Evolutionary conservation across 2,329 filamentous ascomycete species (phyloP).

Genomic region (Drechslerella stenobrocha): DNA sequence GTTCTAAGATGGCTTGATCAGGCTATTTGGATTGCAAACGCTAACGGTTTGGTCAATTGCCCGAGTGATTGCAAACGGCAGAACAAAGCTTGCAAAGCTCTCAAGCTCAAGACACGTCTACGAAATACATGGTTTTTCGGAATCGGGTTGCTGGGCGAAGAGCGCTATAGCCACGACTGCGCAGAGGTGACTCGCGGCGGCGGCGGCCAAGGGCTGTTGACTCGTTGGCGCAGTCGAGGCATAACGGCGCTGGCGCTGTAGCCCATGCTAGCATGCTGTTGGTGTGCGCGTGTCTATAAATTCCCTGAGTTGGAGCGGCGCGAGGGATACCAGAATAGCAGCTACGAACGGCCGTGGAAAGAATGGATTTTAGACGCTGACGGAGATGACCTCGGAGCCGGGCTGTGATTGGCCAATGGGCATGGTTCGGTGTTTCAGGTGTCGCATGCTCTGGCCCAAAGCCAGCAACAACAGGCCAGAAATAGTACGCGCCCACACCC

Average conservation of each 20-base stretch:
- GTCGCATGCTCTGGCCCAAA: conserved; percentile 24
- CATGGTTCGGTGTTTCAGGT: conserved; percentile 40
- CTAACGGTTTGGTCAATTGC: too few relatives aligned
- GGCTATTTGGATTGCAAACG: too few relatives aligned
- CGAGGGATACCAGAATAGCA: background rate
- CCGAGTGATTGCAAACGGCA: too few relatives aligned
- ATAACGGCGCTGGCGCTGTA: background rate
- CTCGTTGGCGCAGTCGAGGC: background rate
- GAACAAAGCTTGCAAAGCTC: too few relatives aligned
- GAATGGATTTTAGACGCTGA: conserved; percentile 44
- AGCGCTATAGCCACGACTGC: too few relatives aligned
- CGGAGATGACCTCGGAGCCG: conserved; percentile 21
- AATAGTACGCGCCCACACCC: conserved; percentile 49
- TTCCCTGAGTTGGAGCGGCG: background rate
- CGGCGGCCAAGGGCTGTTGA: too few relatives aligned
- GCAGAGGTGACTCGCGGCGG: too few relatives aligned
- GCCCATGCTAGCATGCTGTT: background rate
- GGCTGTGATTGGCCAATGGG: conserved; percentile 40
- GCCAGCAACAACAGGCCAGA: conserved; percentile 35
- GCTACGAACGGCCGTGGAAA: conserved; percentile 5
- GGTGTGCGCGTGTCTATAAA: too few relatives aligned
- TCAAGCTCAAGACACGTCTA: too few relatives aligned
- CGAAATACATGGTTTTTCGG: too few relatives aligned
- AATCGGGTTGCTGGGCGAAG: too few relatives aligned
- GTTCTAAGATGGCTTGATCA: too few relatives aligned